Evolutionary conservation across 2,329 filamentous ascomycete species (phyloP).

Genomic region (Colletotrichum sansevieriae): DNA sequence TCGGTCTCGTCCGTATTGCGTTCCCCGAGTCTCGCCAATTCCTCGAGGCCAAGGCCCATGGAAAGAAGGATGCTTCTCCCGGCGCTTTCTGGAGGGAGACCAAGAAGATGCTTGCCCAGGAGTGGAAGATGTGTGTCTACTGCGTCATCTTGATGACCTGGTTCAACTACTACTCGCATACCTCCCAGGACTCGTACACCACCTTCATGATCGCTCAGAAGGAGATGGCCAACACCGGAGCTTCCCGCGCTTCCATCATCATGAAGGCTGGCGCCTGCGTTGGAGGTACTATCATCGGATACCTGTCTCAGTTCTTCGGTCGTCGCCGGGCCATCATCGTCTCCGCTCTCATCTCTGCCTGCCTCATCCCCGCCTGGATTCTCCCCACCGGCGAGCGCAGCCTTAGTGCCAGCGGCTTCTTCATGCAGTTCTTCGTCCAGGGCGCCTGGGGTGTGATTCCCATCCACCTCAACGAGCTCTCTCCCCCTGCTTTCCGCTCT

Average conservation of each 20-base stretch:
- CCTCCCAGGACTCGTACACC: constrained; percentile 84
- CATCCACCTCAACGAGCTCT: constrained; percentile 81
- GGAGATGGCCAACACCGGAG: constrained; percentile 72
- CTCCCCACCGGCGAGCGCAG: constrained; percentile 70
- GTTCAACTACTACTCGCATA: constrained; percentile 83
- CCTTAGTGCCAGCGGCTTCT: constrained; percentile 75
- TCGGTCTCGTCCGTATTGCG: constrained; percentile 75
- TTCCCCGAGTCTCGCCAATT: constrained; percentile 85
- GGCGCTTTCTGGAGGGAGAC: constrained; percentile 77
- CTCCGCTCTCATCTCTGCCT: constrained; percentile 69
- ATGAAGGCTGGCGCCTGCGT: constrained; percentile 85
- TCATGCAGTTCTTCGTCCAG: constrained; percentile 77
- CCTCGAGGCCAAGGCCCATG: constrained; percentile 74
- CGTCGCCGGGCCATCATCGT: constrained; percentile 77
- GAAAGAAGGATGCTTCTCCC: constrained; percentile 57
- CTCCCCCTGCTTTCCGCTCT: constrained; percentile 77
- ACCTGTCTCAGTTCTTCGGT: constrained; percentile 80
- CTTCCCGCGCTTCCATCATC: constrained; percentile 81
- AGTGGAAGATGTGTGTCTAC: constrained; percentile 85
- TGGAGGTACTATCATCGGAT: constrained; percentile 80
- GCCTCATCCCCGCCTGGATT: constrained; percentile 79
- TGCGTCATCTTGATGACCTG: constrained; percentile 84
- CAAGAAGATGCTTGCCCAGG: constrained; percentile 73
- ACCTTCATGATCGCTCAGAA: constrained; percentile 84
- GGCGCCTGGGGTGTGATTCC: constrained; percentile 77